Percentiles rank a stretch among this genome's conserved stretches.
Evolutionary conservation across 441 rosid genomes (phyloP).

Genomic region (Erodium texanum): DNA sequence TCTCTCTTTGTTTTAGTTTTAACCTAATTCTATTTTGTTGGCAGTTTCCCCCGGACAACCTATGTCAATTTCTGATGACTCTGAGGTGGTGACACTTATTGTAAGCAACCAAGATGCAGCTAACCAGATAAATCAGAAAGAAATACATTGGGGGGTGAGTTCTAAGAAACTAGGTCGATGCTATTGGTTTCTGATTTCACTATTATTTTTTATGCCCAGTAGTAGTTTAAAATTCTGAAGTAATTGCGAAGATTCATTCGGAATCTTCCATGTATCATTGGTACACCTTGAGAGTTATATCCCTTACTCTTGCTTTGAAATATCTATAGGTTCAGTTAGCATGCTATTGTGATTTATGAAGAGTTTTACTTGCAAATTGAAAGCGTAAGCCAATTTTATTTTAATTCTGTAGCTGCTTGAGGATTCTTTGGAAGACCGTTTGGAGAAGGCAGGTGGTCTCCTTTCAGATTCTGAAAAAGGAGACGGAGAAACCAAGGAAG

Average conservation of each 20-base stretch:
- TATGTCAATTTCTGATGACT: conserved; percentile 67
- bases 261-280: background rate
- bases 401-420: conserved; percentile 71
- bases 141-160: conserved; percentile 96
- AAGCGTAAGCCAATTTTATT: conserved; percentile 7
- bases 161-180: conserved; percentile 1
- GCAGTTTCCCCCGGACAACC: conserved; percentile 96
- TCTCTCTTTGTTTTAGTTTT: background rate
- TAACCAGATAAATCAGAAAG: conserved; percentile 70
- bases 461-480: conserved; percentile 77
- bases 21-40: conserved; percentile 10
- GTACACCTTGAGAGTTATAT: background rate
- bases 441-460: conserved; percentile 69
- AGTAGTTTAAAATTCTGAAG: background rate
- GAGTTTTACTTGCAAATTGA: background rate
- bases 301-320: background rate
- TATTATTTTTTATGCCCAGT: background rate
- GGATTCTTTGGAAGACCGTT: conserved; percentile 80
- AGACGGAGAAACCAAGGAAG: conserved; percentile 79
- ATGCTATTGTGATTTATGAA: background rate
- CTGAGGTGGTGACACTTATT: conserved; percentile 66
- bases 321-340: background rate
- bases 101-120: conserved; percentile 72
- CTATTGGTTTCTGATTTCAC: background rate
- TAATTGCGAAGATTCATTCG: background rate